Percentiles rank a stretch among this genome's conserved stretches.
These are phyloP conservation scores for Chlorencoelia australis DNA, from an alignment of 2,329 filamentous ascomycete species.

Conservation along the genomic window DNA sequence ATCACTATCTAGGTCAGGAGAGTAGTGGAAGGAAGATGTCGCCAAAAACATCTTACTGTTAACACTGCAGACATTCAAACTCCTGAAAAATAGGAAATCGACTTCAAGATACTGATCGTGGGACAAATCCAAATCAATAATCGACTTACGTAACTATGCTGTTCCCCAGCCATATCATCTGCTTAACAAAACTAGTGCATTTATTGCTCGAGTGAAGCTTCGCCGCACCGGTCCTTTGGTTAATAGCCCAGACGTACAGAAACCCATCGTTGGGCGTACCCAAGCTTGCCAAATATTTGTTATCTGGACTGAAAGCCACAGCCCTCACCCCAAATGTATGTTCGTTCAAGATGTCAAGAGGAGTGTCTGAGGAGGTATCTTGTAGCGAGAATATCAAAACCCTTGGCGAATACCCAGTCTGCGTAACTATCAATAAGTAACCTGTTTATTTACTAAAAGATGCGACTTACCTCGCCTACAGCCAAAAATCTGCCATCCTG, in stretches of 20 bases:
- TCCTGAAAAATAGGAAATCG: too few species aligned
- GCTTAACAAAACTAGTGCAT: conserved; percentile 76
- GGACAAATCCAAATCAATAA: neutral
- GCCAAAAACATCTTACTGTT: too few species aligned
- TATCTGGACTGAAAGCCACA: conserved; percentile 82
- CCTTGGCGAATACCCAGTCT: conserved; percentile 84
- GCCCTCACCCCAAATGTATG: conserved; percentile 84
- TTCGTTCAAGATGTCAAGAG: conserved; percentile 77
- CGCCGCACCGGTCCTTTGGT: conserved; percentile 69
- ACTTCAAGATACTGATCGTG: too few species aligned
- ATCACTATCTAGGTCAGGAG: too few species aligned
- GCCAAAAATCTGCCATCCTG: conserved; percentile 79
- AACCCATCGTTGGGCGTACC: conserved; percentile 89
- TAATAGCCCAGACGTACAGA: conserved; percentile 82
- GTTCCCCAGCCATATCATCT: conserved; percentile 85
- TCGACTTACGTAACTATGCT: conserved; percentile 57
- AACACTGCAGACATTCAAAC: too few species aligned
- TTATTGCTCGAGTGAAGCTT: conserved; percentile 80
- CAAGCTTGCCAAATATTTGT: conserved; percentile 76
- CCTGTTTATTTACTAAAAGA: conserved; percentile 4
- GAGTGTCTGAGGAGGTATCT: conserved; percentile 69
- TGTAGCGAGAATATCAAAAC: conserved; percentile 83
- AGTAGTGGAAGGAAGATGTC: too few species aligned
- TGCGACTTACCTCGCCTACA: conserved; percentile 68
- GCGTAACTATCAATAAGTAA: conserved; percentile 22